Conservation (phyloP, 2,329 filamentous ascomycete genomes). For the Ascochyta lentis region DNA sequence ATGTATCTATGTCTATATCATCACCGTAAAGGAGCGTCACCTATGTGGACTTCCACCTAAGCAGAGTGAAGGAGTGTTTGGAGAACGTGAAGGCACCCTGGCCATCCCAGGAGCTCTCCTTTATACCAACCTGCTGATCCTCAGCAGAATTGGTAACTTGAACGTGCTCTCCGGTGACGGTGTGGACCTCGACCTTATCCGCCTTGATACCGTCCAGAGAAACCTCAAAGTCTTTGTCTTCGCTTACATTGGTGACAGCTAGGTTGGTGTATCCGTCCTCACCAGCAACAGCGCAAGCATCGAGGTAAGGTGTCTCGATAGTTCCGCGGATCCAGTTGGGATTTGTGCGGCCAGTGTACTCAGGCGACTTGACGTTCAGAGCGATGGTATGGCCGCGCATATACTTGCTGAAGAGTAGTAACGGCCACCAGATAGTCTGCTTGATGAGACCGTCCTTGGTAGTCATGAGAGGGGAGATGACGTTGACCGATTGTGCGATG, state of each 20-base stretch:
- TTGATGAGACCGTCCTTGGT: conserved; percentile 67
- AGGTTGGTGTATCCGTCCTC: conserved; percentile 68
- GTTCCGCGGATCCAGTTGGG: conserved; percentile 70
- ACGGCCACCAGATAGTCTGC: conserved; percentile 78
- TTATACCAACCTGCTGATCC: conserved; percentile 67
- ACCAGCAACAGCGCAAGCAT: conserved; percentile 68
- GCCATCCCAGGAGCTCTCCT: conserved; percentile 69
- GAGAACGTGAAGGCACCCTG: conserved; percentile 68
- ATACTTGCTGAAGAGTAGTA: conserved; percentile 71
- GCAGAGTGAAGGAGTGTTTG: conserved; percentile 73
- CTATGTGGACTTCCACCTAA: conserved; percentile 59
- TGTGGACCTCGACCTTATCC: conserved; percentile 64
- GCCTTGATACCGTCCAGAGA: conserved; percentile 62
- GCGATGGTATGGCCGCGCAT: conserved; percentile 77
- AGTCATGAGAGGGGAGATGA: conserved; percentile 79
- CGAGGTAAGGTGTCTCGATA: conserved; percentile 73
- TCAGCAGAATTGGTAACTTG: conserved; percentile 67
- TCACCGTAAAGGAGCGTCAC: background rate
- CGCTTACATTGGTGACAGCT: conserved; percentile 74
- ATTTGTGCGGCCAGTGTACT: conserved; percentile 71
- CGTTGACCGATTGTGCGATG: conserved; percentile 79
- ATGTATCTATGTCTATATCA: background rate
- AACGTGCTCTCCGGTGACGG: conserved; percentile 65
- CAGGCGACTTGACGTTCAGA: conserved; percentile 66
- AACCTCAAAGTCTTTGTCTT: conserved; percentile 65